Percentiles rank a stretch among this genome's conserved stretches.
Conservation (phyloP, 306 rosid genomes). For the Vigna unguiculata region DNA sequence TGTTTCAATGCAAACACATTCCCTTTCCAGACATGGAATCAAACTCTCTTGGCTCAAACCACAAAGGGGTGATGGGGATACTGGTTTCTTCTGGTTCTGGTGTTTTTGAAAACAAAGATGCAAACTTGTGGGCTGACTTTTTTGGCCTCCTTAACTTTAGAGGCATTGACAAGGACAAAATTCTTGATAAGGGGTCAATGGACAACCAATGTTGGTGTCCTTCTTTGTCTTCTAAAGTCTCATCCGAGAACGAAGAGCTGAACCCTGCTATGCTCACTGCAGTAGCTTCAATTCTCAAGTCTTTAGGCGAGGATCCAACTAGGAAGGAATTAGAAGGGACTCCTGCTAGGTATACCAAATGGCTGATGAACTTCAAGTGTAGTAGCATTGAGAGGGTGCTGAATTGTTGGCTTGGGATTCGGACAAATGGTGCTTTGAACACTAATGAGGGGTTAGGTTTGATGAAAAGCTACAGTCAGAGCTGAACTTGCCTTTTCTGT, state of each 20-base stretch:
- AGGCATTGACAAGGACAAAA: neutral
- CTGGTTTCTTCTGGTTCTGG: no score
- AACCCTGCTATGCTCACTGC: conserved; percentile 2
- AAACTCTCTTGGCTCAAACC: no score
- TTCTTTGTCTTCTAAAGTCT: neutral
- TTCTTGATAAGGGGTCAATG: neutral
- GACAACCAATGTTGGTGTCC: neutral
- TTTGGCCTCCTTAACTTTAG: no score
- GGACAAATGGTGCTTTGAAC: neutral
- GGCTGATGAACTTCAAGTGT: conserved; percentile 71
- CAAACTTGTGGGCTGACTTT: no score
- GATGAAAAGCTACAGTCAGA: conserved; percentile 57
- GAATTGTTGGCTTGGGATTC: conserved; percentile 38
- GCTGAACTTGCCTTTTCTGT: conserved; percentile 67
- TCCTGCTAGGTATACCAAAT: conserved; percentile 65
- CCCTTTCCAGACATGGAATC: no score
- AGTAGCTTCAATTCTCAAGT: neutral
- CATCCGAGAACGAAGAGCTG: neutral
- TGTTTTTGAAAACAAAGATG: no score
- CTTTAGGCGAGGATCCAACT: conserved; percentile 18
- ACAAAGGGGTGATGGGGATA: no score
- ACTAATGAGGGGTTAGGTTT: neutral
- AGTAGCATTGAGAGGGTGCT: conserved; percentile 56
- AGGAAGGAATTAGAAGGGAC: conserved; percentile 50
- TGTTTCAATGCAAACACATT: no score